Percentiles rank a stretch among this genome's conserved stretches.
phyloP scores from a whole-genome alignment of 129 eudicot genomes.

The Daucus carota region DNA sequence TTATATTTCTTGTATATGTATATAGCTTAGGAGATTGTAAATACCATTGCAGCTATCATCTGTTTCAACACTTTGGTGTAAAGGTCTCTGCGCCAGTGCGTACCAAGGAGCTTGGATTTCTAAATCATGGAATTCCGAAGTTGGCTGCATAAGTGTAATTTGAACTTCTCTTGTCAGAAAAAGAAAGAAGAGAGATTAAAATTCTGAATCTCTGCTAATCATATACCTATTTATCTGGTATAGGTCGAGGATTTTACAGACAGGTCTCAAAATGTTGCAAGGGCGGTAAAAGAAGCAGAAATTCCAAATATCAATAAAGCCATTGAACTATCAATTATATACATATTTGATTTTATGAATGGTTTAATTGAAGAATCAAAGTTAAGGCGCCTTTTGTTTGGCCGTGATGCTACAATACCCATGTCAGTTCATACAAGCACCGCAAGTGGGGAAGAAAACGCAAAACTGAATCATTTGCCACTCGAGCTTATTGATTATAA shows the following conservation, averaged over 20 bases:
- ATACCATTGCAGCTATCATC: slow-evolving; percentile 59
- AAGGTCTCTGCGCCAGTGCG: slow-evolving; percentile 86
- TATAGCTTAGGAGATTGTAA: not conserved
- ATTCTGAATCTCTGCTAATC: not conserved
- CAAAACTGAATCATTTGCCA: not conserved
- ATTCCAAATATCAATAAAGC: slow-evolving; percentile 38
- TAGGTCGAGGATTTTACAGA: slow-evolving; percentile 98
- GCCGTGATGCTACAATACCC: slow-evolving; percentile 18
- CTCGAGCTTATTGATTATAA: not conserved
- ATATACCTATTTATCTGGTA: not conserved
- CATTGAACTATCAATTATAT: slow-evolving; percentile 33
- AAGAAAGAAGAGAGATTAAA: not conserved
- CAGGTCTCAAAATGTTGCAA: slow-evolving; percentile 70
- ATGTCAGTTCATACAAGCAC: not conserved
- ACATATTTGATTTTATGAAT: slow-evolving; percentile 36
- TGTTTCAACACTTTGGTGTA: slow-evolving; percentile 67
- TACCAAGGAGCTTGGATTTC: slow-evolving; percentile 74
- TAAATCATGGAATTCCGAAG: slow-evolving; percentile 56
- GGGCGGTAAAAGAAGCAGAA: slow-evolving; percentile 62
- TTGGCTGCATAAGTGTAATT: slow-evolving; percentile 67
- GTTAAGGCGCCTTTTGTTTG: slow-evolving; percentile 48
- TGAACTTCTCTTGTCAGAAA: not conserved
- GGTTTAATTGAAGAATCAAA: slow-evolving; percentile 32
- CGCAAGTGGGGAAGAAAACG: not conserved
- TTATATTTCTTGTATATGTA: not conserved